Conservation (phyloP, 768 basidiomycete species). For the Candolleomyces eurysporus region DNA sequence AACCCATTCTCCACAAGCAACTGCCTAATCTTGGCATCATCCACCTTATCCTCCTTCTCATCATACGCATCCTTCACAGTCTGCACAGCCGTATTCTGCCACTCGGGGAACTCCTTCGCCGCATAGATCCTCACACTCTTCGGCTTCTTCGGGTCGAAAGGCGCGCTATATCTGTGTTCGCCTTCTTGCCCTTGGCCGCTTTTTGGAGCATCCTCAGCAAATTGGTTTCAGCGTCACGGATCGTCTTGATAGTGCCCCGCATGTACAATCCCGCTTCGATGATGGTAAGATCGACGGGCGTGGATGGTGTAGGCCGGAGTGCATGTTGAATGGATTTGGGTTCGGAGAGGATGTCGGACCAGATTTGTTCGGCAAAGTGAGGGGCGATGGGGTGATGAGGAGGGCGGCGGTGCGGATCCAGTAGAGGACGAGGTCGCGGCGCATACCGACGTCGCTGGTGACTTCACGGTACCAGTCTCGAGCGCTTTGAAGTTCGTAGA, state of each 20-base stretch:
- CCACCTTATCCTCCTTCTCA: constrained; percentile 59
- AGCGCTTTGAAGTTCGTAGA: constrained; percentile 89
- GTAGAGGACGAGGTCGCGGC: constrained; percentile 77
- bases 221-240: constrained; percentile 82
- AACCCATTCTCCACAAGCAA: constrained; percentile 67
- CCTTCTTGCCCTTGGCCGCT: constrained; percentile 59
- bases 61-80: constrained; percentile 68
- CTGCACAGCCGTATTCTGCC: constrained; percentile 86
- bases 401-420: constrained; percentile 85
- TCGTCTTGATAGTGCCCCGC: constrained; percentile 85
- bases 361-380: constrained; percentile 92
- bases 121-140: constrained; percentile 90
- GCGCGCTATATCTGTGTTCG: constrained; percentile 19
- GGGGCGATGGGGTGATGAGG: constrained; percentile 82
- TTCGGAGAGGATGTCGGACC: constrained; percentile 71
- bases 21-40: constrained; percentile 77
- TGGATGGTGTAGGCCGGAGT: constrained; percentile 70
- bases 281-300: constrained; percentile 57
- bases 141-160: constrained; percentile 82
- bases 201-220: constrained; percentile 80
- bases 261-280: constrained; percentile 82
- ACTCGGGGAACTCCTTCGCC: constrained; percentile 86
- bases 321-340: constrained; percentile 79
- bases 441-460: constrained; percentile 87
- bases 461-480: constrained; percentile 98